Conservation (phyloP, 768 basidiomycete genomes). For the Pleurotus tuoliensis region DNA sequence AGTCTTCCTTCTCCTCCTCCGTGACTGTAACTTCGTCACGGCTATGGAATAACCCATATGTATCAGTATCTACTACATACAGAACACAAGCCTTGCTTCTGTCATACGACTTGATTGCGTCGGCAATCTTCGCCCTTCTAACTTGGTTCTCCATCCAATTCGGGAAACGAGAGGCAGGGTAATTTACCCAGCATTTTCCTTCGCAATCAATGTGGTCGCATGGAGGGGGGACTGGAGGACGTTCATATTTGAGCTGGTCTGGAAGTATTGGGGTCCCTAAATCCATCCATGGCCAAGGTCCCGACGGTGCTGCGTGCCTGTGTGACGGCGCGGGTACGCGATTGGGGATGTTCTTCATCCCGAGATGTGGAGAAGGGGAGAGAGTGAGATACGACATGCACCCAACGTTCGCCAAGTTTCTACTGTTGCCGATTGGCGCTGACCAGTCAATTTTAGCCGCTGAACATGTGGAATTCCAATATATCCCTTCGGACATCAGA, state of each 20-base stretch:
- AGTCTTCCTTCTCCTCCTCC: conserved; percentile 13
- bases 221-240: conserved; percentile 4
- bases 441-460: conserved; percentile 1
- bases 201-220: conserved; percentile 9
- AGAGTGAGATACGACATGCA: background rate
- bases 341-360: background rate
- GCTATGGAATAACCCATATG: background rate
- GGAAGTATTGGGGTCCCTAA: background rate
- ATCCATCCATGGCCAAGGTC: conserved; percentile 31
- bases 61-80: background rate
- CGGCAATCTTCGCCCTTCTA: conserved; percentile 26
- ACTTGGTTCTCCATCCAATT: conserved; percentile 38
- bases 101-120: conserved; percentile 5
- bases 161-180: conserved; percentile 36
- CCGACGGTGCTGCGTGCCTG: conserved; percentile 17
- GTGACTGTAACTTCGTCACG: conserved; percentile 11
- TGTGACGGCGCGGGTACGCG: conserved; percentile 9
- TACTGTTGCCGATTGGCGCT: conserved; percentile 5
- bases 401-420: background rate
- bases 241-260: background rate
- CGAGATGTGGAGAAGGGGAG: background rate
- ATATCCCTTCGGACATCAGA: too few relatives aligned
- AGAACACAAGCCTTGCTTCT: background rate
- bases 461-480: background rate
- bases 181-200: conserved; percentile 23